phyloP scores from a whole-genome alignment of 352 stramenopile species.

The Peronospora destructor region DNA sequence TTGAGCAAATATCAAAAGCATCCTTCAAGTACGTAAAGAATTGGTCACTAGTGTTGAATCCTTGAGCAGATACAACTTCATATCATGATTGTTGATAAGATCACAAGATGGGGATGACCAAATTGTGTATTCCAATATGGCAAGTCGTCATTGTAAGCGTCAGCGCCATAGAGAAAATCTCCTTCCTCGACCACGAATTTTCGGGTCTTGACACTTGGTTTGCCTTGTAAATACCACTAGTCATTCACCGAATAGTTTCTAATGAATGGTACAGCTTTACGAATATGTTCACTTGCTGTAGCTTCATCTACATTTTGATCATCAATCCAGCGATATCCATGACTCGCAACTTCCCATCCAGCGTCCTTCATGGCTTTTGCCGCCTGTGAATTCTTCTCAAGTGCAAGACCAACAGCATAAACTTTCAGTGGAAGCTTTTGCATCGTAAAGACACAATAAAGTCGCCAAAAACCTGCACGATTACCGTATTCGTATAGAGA shows the following conservation, averaged over 20 bases:
- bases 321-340: constrained; percentile 95
- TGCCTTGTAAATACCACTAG: constrained; percentile 95
- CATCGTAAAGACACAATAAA: constrained; percentile 88
- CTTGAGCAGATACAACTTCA: constrained; percentile 89
- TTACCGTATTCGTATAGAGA: constrained; percentile 94
- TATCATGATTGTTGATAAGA: constrained; percentile 97
- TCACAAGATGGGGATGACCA: constrained; percentile 89
- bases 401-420: constrained; percentile 90
- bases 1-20: constrained; percentile 82
- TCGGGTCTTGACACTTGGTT: constrained; percentile 90
- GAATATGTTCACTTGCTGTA: constrained; percentile 90
- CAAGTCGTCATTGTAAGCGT: constrained; percentile 94
- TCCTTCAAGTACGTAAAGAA: constrained; percentile 93
- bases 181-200: constrained; percentile 88
- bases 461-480: constrained; percentile 90
- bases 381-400: constrained; percentile 90
- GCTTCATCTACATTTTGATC: constrained; percentile 91
- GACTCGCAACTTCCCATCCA: constrained; percentile 89
- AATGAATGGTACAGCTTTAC: constrained; percentile 87
- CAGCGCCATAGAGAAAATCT: constrained; percentile 93
- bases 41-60: constrained; percentile 89
- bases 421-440: constrained; percentile 89
- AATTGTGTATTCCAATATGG: constrained; percentile 91
- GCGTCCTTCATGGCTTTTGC: constrained; percentile 88
- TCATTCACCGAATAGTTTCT: constrained; percentile 82